These are phyloP conservation scores for Fabrea salina DNA, from an alignment of 169 alveolate species.

Conservation along the genomic window DNA sequence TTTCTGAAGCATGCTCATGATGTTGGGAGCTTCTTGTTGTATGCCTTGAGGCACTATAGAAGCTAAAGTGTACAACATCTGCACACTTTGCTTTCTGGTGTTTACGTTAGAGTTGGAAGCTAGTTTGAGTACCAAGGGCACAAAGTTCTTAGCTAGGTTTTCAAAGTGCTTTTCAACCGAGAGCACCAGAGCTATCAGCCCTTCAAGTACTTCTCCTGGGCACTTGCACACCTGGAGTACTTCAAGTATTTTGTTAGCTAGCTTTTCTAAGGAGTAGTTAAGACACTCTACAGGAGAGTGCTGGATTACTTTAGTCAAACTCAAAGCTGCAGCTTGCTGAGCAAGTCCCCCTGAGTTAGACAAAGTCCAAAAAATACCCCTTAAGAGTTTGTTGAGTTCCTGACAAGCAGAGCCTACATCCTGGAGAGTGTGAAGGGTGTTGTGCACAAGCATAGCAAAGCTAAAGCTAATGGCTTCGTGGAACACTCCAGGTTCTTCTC, in stretches of 20 bases:
- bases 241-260: constrained; percentile 30
- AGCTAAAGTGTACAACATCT: constrained; percentile 43
- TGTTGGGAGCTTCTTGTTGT: constrained; percentile 33
- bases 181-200: constrained; percentile 36
- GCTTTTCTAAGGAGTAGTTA: constrained; percentile 1
- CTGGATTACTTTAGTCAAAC: constrained; percentile 48
- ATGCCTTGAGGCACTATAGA: constrained; percentile 37
- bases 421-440: constrained; percentile 45
- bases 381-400: constrained; percentile 14
- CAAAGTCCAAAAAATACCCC: constrained; percentile 29
- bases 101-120: constrained; percentile 40
- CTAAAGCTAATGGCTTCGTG: constrained; percentile 44
- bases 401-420: constrained; percentile 25
- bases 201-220: constrained; percentile 36
- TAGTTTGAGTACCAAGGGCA: constrained; percentile 38
- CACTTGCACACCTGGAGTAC: constrained; percentile 30
- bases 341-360: constrained; percentile 21
- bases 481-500: constrained; percentile 40
- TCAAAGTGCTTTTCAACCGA: constrained; percentile 37
- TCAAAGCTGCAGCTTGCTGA: constrained; percentile 36
- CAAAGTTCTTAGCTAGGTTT: constrained; percentile 14
- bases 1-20: constrained; percentile 35
- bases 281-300: constrained; percentile 46
- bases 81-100: constrained; percentile 42
- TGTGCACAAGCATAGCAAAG: constrained; percentile 40